phyloP scores from a whole-genome alignment of 306 rosid species.

The Myrica gale region DNA sequence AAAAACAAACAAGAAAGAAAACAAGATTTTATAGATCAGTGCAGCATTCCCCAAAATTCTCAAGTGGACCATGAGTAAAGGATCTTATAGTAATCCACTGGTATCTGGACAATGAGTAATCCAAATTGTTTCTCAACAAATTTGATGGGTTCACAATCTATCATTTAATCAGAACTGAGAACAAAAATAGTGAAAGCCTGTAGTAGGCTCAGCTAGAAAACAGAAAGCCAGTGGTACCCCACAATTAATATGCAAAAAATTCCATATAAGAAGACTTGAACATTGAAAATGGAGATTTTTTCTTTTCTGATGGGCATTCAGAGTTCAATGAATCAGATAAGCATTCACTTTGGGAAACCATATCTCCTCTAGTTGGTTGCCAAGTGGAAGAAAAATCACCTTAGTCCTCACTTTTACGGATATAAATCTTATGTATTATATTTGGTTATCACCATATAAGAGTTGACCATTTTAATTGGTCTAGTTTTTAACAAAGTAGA shows the following conservation, averaged over 20 bases:
- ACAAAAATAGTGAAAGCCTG: not conserved
- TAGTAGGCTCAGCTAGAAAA: not conserved
- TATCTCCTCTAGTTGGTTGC: no score
- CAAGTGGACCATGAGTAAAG: not conserved
- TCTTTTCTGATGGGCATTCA: no score
- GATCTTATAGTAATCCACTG: not conserved
- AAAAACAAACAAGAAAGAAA: not conserved
- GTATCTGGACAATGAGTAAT: not conserved
- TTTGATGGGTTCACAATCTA: not conserved
- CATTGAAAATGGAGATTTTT: no score
- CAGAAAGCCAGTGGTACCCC: not conserved
- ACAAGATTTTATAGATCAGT: conserved; percentile 6
- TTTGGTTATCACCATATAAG: not conserved
- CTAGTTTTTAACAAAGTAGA: no score
- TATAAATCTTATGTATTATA: no score
- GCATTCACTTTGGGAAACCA: no score
- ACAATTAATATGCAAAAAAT: not conserved
- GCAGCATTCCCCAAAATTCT: conserved; percentile 3
- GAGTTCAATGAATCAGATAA: no score
- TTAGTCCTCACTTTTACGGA: no score
- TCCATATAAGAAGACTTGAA: no score
- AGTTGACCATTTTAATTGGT: no score
- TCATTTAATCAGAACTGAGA: not conserved
- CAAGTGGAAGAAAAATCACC: no score
- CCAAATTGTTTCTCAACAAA: not conserved